Percentiles rank a stretch among this genome's conserved stretches.
These are phyloP conservation scores for Yamadazyma diddensiae DNA, from an alignment of 1,139 yeast genomes.

Conservation along the genomic window DNA sequence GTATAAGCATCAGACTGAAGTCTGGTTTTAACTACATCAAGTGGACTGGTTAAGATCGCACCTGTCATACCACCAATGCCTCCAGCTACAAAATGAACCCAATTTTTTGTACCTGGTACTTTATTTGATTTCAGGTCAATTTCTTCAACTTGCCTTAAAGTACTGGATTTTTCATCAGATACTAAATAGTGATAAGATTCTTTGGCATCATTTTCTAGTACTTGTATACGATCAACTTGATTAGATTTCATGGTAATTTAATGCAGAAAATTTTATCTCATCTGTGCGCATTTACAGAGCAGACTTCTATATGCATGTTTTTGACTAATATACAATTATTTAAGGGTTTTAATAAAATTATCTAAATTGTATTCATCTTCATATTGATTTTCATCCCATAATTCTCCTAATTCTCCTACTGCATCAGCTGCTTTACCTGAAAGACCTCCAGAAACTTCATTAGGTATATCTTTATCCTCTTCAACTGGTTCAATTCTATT, in stretches of 20 bases:
- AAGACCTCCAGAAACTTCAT: constrained; percentile 61
- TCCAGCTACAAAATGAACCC: constrained; percentile 99
- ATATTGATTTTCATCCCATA: constrained; percentile 95
- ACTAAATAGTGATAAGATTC: constrained; percentile 62
- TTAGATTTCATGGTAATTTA: constrained; percentile 3
- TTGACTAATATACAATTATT: constrained; percentile 17
- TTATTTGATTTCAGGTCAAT: constrained; percentile 12
- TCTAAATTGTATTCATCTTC: constrained; percentile 96
- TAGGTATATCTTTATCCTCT: constrained; percentile 36
- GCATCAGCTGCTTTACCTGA: constrained; percentile 67
- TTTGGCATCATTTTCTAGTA: constrained; percentile 52
- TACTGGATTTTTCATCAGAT: constrained; percentile 65
- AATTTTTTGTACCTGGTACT: constrained; percentile 53
- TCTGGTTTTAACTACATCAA: constrained; percentile 95
- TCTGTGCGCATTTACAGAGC: not conserved
- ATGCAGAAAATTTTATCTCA: not conserved
- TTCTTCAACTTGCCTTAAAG: constrained; percentile 33
- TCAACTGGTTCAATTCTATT: constrained; percentile 34
- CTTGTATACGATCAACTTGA: constrained; percentile 13
- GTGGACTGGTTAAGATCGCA: constrained; percentile 88
- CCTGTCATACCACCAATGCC: constrained; percentile 99
- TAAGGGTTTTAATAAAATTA: constrained; percentile 79
- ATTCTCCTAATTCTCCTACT: constrained; percentile 84
- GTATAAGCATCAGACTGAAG: constrained; percentile 81
- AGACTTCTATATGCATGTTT: not conserved